Percentiles rank a stretch among this genome's conserved stretches.
These are phyloP conservation scores for Pseudoturritis turrita DNA, from an alignment of 345 rosid species.

Conservation along the genomic window DNA sequence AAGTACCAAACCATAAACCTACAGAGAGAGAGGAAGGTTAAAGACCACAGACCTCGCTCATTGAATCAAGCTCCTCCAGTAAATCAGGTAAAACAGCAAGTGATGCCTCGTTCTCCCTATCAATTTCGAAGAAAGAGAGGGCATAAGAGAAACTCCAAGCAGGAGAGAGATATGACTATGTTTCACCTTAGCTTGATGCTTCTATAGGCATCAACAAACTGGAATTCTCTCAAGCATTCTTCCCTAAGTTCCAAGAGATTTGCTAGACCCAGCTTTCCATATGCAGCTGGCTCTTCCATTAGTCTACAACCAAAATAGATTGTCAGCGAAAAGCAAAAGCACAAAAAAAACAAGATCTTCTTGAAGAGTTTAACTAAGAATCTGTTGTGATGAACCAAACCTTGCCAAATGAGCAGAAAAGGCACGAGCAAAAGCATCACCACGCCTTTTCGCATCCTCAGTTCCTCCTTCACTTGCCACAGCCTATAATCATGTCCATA, in stretches of 20 bases:
- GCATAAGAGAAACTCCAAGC: conserved; percentile 5
- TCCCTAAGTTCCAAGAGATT: conserved; percentile 98
- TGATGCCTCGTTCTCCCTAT: conserved; percentile 98
- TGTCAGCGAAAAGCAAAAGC: not conserved
- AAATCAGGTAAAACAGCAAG: conserved; percentile 95
- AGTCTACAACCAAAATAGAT: conserved; percentile 44
- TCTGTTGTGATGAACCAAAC: conserved; percentile 36
- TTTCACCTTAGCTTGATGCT: conserved; percentile 90
- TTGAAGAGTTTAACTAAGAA: not conserved
- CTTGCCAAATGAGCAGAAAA: conserved; percentile 99
- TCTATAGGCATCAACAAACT: conserved; percentile 90
- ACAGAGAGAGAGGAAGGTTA: conserved; percentile 7
- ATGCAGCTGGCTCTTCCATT: conserved; percentile 99
- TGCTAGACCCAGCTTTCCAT: conserved; percentile 95
- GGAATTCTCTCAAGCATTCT: conserved; percentile 97
- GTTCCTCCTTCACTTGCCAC: conserved; percentile 99
- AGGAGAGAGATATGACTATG: not conserved
- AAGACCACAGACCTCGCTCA: conserved; percentile 68
- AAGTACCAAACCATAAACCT: not conserved
- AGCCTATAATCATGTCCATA: conserved; percentile 52
- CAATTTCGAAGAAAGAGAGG: conserved; percentile 8
- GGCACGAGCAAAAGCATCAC: conserved; percentile 98
- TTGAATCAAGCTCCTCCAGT: conserved; percentile 72
- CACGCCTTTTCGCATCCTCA: conserved; percentile 94
- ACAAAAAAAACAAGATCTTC: not conserved